These are phyloP conservation scores for Scleroderma citrinum DNA, from an alignment of 768 basidiomycete species.

Conservation along the genomic window DNA sequence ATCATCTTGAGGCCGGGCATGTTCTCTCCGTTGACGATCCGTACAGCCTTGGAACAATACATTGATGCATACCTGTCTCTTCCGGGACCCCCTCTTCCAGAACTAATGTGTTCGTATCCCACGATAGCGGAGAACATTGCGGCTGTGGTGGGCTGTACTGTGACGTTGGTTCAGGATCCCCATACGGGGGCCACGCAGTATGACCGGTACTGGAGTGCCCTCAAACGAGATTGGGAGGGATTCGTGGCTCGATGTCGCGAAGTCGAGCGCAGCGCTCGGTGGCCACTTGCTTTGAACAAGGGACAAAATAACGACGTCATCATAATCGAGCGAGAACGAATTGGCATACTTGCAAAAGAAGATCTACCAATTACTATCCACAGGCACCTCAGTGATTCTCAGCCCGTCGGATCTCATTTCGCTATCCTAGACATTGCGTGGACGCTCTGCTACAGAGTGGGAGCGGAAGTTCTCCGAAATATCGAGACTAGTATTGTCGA, in stretches of 20 bases:
- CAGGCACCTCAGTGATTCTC: conserved; percentile 40
- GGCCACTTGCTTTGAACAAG: conserved; percentile 66
- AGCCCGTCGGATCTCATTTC: conserved; percentile 45
- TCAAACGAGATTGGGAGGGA: conserved; percentile 94
- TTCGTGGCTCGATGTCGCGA: conserved; percentile 88
- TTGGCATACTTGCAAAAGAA: conserved; percentile 56
- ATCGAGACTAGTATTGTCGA: conserved; percentile 58
- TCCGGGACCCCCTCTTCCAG: conserved; percentile 50
- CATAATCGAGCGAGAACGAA: conserved; percentile 73
- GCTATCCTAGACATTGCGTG: conserved; percentile 56
- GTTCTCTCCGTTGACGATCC: conserved; percentile 79
- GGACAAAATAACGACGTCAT: conserved; percentile 39
- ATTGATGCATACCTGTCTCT: conserved; percentile 63
- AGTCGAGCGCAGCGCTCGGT: conserved; percentile 79
- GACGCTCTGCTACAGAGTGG: conserved; percentile 57
- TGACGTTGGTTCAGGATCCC: conserved; percentile 63
- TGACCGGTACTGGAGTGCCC: conserved; percentile 73
- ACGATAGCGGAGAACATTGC: conserved; percentile 72
- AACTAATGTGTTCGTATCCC: conserved; percentile 56
- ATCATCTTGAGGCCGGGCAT: conserved; percentile 83
- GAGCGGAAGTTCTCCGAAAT: conserved; percentile 46
- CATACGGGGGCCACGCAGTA: conserved; percentile 77
- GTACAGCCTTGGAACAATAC: conserved; percentile 80
- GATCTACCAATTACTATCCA: conserved; percentile 62
- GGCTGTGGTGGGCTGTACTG: conserved; percentile 81